phyloP scores from a whole-genome alignment of 2,329 filamentous ascomycete species.

The Neofusicoccum cordaticola region DNA sequence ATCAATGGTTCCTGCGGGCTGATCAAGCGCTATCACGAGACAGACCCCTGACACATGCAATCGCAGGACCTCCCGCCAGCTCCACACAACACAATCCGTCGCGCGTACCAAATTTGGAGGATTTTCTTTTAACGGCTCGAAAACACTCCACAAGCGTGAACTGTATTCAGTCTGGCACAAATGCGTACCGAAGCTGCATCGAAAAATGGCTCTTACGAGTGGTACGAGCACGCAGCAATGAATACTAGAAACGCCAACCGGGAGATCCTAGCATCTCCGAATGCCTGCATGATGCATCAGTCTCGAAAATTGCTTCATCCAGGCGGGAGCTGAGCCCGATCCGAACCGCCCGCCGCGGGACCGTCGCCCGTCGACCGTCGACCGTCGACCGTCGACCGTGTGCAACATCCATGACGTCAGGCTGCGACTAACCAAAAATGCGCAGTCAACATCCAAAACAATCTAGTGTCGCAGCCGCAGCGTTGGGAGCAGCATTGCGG shows the following conservation, averaged over 20 bases:
- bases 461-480: not conserved
- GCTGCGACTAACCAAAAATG: constrained; percentile 6
- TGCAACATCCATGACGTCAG: constrained; percentile 1
- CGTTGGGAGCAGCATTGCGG: not conserved
- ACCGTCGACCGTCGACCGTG: not conserved
- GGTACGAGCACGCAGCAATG: too few species aligned
- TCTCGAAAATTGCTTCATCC: not conserved
- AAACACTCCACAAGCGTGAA: too few species aligned
- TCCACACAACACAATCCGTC: not conserved
- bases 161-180: too few species aligned
- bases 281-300: too few species aligned
- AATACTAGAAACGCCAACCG: too few species aligned
- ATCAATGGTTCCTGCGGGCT: not conserved
- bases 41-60: not conserved
- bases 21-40: not conserved
- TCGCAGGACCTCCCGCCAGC: not conserved
- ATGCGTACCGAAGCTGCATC: too few species aligned
- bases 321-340: not conserved
- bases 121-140: too few species aligned
- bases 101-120: too few species aligned
- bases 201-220: too few species aligned
- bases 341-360: not conserved
- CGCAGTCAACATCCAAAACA: constrained; percentile 12
- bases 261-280: too few species aligned
- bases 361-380: not conserved